Percentiles rank a stretch among this genome's conserved stretches.
phyloP scores from a whole-genome alignment of 768 basidiomycete genomes.

The Candolleomyces aberdarensis region DNA sequence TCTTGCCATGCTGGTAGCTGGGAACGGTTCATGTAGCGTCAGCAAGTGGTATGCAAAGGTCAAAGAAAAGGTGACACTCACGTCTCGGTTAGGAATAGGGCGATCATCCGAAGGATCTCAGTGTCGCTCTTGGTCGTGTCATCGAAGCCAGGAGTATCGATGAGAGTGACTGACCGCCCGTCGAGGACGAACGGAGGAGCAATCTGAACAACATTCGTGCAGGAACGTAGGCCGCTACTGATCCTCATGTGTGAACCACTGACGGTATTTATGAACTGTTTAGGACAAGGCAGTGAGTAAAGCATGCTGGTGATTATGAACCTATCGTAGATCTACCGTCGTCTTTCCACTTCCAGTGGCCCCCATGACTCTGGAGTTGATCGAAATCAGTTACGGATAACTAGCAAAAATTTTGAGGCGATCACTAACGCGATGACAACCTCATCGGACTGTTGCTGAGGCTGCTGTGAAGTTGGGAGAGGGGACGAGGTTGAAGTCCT shows the following conservation, averaged over 20 bases:
- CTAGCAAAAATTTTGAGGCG: background rate
- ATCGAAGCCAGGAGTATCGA: slow-evolving; percentile 64
- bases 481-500: too few species aligned
- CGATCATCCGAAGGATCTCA: slow-evolving; percentile 48
- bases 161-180: slow-evolving; percentile 38
- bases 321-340: slow-evolving; percentile 20
- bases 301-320: background rate
- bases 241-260: slow-evolving; percentile 47
- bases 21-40: background rate
- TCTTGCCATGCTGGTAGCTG: slow-evolving; percentile 31
- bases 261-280: slow-evolving; percentile 51
- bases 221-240: slow-evolving; percentile 46
- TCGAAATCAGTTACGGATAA: background rate
- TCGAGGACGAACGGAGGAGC: slow-evolving; percentile 41
- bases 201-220: slow-evolving; percentile 43
- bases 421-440: background rate
- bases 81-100: slow-evolving; percentile 34
- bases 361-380: slow-evolving; percentile 30
- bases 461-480: background rate
- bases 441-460: background rate
- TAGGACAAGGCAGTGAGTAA: background rate
- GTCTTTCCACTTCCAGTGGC: slow-evolving; percentile 40
- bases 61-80: slow-evolving; percentile 13
- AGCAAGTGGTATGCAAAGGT: background rate
- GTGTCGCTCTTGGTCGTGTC: slow-evolving; percentile 47